Base-by-base conservation (phyloP, 2,329 filamentous ascomycete genomes). In the Aphanoascus verrucosus region DNA sequence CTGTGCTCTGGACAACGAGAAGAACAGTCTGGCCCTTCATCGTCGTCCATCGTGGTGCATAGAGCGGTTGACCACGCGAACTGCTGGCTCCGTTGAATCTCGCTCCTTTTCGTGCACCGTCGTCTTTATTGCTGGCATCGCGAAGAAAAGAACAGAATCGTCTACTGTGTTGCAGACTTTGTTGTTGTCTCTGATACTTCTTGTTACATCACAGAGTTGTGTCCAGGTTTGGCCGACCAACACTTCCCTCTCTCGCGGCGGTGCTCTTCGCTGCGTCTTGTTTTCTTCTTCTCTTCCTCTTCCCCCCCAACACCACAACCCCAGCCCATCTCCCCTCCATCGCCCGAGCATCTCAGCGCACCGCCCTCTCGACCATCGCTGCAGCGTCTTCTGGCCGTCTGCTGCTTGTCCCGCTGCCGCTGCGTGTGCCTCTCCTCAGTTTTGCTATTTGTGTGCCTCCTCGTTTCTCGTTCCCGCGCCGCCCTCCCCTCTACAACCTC, bases 121-220 rank as follows among this genome's bases (percentile, higher is more conserved):
- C 23, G 23, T 28, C 23, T 28, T 28, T 28, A 28, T 28, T 4
- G 7, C 23, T 28, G n/a, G 3, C 23, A 28, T 28, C 23, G 23
- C 23, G 23, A 28, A 28, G 23, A 28, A 28, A 28, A 11, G 3
- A 11, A 38, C n/a, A 5, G 3, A 44, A 11, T 44, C 19, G 17
- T 44, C 41, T 12, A 14, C 28, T 14, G 1, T 23, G 41, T n/a
- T 45, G 43, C 28, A 14, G 12, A 17, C 38, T 35, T 48, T 48
- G 45, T 38, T 48, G 45, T 19, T 48, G 17, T 48, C n/a, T 48
- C n/a, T 19, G 9, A 19, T 45, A 28, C 45, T 48, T 15, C 45
- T 48, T 48, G 45, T 48, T 48, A 48, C 45, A 48, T 48, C 45
- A 48, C 45, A 48, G 45, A 48, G 45, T 48, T 48, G 45, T 48